Percentiles rank a stretch among this genome's conserved stretches.
phyloP scores from a whole-genome alignment of 768 basidiomycete species.

The Leucocoprinus birnbaumii region DNA sequence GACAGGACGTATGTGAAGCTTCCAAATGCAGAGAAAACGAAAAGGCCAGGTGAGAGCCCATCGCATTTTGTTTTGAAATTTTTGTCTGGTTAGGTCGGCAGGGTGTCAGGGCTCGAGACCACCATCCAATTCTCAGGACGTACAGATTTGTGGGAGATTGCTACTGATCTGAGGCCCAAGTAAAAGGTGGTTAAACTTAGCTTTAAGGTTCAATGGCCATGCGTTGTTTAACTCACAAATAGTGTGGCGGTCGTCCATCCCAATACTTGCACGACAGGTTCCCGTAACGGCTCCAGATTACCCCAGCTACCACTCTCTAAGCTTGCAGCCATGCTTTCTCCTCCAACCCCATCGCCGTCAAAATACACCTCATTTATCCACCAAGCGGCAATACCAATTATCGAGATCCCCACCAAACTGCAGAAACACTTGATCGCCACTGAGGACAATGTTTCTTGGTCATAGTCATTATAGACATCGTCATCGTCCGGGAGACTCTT shows the following conservation, averaged over 20 bases:
- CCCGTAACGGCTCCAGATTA: conserved; percentile 28
- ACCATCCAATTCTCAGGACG: neutral
- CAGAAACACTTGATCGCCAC: conserved; percentile 37
- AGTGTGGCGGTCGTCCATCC: conserved; percentile 85
- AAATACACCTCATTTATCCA: conserved; percentile 49
- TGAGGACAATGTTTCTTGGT: too few species aligned
- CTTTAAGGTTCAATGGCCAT: too few species aligned
- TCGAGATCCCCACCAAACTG: conserved; percentile 61
- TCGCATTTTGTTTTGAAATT: conserved; percentile 86
- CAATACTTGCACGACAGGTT: conserved; percentile 69
- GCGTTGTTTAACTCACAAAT: conserved; percentile 59
- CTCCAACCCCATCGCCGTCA: neutral
- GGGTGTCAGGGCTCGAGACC: neutral
- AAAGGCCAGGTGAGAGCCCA: conserved; percentile 87
- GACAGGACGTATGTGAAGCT: conserved; percentile 80
- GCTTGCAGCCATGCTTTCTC: too few species aligned
- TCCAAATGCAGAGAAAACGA: conserved; percentile 88
- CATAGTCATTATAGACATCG: too few species aligned
- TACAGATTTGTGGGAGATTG: conserved; percentile 73
- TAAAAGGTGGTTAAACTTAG: too few species aligned
- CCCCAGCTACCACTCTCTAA: conserved; percentile 8
- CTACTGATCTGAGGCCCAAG: conserved; percentile 51
- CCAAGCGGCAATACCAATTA: conserved; percentile 66
- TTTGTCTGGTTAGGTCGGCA: conserved; percentile 51
- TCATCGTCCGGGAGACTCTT: neutral